These are phyloP conservation scores for Leonotis leonurus DNA, from an alignment of 257 asterid species.

Conservation along the genomic window DNA sequence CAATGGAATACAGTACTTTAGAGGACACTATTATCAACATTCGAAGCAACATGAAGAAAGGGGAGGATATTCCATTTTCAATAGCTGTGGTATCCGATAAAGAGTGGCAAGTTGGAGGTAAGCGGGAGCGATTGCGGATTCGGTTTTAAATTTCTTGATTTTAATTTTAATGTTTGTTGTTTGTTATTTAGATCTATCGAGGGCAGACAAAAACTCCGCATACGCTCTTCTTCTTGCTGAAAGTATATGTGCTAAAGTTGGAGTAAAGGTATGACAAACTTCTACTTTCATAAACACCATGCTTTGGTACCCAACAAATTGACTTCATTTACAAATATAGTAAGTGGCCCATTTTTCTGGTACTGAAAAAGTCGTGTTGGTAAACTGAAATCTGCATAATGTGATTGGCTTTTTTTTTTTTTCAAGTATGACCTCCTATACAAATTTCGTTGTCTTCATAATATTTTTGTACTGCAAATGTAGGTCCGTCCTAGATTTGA, in stretches of 20 bases:
- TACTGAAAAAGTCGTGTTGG: too few relatives aligned
- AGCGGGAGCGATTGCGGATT: constrained; percentile 9
- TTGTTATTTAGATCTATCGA: constrained; percentile 58
- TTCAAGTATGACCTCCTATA: too few relatives aligned
- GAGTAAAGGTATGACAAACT: constrained; percentile 55
- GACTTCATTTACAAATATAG: too few relatives aligned
- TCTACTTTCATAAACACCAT: too few relatives aligned
- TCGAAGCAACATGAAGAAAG: constrained; percentile 44
- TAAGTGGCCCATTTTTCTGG: too few relatives aligned
- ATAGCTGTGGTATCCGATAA: constrained; percentile 81
- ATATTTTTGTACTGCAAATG: too few relatives aligned
- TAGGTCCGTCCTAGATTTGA: too few relatives aligned
- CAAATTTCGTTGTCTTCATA: too few relatives aligned
- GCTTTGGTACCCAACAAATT: neutral
- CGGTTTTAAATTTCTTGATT: constrained; percentile 4
- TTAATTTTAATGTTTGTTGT: neutral
- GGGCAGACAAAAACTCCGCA: constrained; percentile 89
- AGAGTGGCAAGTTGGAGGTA: constrained; percentile 95
- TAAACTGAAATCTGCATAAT: too few relatives aligned
- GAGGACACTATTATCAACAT: constrained; percentile 60
- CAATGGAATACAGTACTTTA: constrained; percentile 76
- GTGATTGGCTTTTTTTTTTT: too few relatives aligned
- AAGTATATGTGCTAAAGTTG: constrained; percentile 64
- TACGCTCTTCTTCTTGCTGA: constrained; percentile 95
- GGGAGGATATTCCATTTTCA: constrained; percentile 62